These are phyloP conservation scores for Paramecium pentaurelia DNA, from an alignment of 73 alveolate species.

Conservation along the genomic window DNA sequence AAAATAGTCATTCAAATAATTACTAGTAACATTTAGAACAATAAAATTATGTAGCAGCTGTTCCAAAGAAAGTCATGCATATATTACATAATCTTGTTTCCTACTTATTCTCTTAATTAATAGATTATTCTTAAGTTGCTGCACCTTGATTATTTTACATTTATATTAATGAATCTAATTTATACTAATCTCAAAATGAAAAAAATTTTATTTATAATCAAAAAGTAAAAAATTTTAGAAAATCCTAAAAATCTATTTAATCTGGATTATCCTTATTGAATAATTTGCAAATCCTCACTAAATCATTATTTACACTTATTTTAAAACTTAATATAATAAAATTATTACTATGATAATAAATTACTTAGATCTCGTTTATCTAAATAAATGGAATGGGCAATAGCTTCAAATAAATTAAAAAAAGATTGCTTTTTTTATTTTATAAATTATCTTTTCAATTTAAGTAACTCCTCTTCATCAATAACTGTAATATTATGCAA, in stretches of 20 bases:
- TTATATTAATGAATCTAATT: neutral
- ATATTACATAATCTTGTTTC: neutral
- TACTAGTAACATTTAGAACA: constrained; percentile 38
- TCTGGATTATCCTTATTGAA: neutral
- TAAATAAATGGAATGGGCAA: neutral
- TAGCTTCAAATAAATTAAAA: neutral
- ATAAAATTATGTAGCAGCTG: neutral
- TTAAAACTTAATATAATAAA: neutral
- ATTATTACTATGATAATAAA: neutral
- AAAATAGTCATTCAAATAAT: neutral
- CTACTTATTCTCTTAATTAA: neutral
- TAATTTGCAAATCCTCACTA: neutral
- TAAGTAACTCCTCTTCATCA: neutral
- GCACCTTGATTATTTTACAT: constrained; percentile 18
- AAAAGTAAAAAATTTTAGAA: constrained; percentile 17
- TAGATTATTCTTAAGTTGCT: constrained; percentile 4
- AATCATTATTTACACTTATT: neutral
- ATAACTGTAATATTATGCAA: neutral
- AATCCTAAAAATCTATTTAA: neutral
- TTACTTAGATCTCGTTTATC: neutral
- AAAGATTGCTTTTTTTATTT: neutral
- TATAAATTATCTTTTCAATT: neutral
- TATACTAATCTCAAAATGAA: neutral
- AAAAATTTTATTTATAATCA: neutral
- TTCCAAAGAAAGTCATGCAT: neutral